Evolutionary conservation across 179 eudicot genomes (phyloP).

Genomic region (Silene vulgaris): DNA sequence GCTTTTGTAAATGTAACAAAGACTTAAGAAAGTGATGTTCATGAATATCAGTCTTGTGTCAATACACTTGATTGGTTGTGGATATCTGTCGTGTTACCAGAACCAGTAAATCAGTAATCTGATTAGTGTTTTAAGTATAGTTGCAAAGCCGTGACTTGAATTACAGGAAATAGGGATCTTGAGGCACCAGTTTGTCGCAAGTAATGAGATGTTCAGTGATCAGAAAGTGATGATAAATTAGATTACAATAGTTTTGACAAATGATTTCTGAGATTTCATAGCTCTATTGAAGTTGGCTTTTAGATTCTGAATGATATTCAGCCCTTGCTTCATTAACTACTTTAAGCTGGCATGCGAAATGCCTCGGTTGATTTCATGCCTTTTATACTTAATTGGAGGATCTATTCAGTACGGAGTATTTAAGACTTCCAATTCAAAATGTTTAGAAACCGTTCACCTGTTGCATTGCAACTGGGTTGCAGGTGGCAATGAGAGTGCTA

Average conservation of each 20-base stretch:
- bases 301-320: not conserved
- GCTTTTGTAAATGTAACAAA: not conserved
- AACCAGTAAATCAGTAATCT: not conserved
- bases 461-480: too few relatives aligned
- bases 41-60: not conserved
- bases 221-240: too few relatives aligned
- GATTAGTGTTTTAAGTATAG: not conserved
- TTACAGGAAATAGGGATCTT: not conserved
- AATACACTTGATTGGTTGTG: not conserved
- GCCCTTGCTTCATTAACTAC: not conserved
- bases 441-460: too few relatives aligned
- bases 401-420: too few relatives aligned
- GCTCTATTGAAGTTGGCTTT: not conserved
- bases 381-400: too few relatives aligned
- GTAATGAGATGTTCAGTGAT: not conserved
- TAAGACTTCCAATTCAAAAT: too few relatives aligned
- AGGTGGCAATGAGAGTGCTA: too few relatives aligned
- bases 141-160: not conserved
- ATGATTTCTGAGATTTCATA: not conserved
- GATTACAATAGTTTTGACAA: not conserved
- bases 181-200: not conserved
- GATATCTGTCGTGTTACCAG: not conserved
- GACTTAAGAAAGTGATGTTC: not conserved
- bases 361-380: too few relatives aligned
- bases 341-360: too few relatives aligned